Evolutionary conservation across 306 rosid genomes (phyloP).

Genomic region (Trifolium dubium): DNA sequence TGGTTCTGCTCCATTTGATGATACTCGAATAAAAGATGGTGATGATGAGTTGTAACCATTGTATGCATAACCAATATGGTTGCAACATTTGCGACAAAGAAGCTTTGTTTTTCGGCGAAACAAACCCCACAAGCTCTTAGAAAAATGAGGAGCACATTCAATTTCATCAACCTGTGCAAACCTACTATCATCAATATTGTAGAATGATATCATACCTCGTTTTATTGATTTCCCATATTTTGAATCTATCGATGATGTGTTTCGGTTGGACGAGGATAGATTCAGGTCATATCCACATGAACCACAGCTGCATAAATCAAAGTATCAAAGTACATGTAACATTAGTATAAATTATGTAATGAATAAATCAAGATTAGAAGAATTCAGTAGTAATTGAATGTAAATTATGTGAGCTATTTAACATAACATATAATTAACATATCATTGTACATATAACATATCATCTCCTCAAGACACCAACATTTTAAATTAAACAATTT

Average conservation of each 20-base stretch:
- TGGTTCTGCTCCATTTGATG: conserved; percentile 53
- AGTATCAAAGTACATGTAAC: not conserved
- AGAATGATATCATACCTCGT: conserved; percentile 82
- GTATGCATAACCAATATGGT: conserved; percentile 68
- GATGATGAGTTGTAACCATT: conserved; percentile 52
- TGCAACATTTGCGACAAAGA: conserved; percentile 87
- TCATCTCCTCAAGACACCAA: too few species aligned
- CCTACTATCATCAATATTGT: conserved; percentile 75
- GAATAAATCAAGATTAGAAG: not conserved
- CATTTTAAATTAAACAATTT: too few species aligned
- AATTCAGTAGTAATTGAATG: not conserved
- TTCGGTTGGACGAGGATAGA: conserved; percentile 74
- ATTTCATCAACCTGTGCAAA: conserved; percentile 76
- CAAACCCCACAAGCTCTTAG: conserved; percentile 72
- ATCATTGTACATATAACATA: too few species aligned
- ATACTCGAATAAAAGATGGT: conserved; percentile 45
- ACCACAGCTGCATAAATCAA: conserved; percentile 69
- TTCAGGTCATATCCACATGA: conserved; percentile 83
- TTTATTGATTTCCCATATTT: conserved; percentile 87
- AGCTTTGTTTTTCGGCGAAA: conserved; percentile 77
- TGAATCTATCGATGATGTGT: conserved; percentile 72
- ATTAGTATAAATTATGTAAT: too few species aligned
- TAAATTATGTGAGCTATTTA: too few species aligned
- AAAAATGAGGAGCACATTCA: conserved; percentile 71
- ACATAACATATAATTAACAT: too few species aligned